These are phyloP conservation scores for Cladosporium sp. DNA, from an alignment of 2,329 filamentous ascomycete genomes.

Conservation along the genomic window DNA sequence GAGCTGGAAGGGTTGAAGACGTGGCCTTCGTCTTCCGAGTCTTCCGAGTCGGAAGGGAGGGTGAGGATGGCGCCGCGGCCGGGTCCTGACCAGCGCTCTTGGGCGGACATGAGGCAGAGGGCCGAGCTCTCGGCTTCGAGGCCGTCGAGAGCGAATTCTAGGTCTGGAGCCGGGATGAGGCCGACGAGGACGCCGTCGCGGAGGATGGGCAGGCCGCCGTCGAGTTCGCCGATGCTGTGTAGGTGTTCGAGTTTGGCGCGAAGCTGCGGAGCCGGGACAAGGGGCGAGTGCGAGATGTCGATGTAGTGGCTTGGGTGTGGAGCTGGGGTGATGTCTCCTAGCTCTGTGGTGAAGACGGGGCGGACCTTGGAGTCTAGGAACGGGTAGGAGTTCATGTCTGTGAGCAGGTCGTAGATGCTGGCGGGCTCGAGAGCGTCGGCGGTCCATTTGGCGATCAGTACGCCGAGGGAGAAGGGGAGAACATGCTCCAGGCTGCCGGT, in stretches of 20 bases:
- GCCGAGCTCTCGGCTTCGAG: constrained; percentile 67
- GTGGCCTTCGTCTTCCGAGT: constrained; percentile 60
- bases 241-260: constrained; percentile 76
- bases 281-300: constrained; percentile 77
- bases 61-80: constrained; percentile 11
- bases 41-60: constrained; percentile 40
- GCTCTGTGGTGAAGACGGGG: constrained; percentile 80
- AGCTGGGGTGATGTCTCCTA: constrained; percentile 80
- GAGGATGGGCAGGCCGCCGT: constrained; percentile 85
- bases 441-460: constrained; percentile 96
- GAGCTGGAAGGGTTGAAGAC: constrained; percentile 43
- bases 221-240: constrained; percentile 81
- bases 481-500: constrained; percentile 95
- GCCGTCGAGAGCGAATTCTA: constrained; percentile 87
- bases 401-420: constrained; percentile 92
- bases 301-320: constrained; percentile 74
- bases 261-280: constrained; percentile 72
- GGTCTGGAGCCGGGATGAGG: constrained; percentile 86
- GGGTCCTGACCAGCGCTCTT: constrained; percentile 35
- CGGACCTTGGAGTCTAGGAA: constrained; percentile 97
- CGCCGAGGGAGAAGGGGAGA: constrained; percentile 84
- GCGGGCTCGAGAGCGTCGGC: constrained; percentile 90
- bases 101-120: constrained; percentile 76
- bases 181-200: constrained; percentile 76
- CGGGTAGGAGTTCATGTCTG: constrained; percentile 95